These are phyloP conservation scores for Umbelopsis sp. DNA, from an alignment of 192 early-diverging fungal genomes.

Conservation along the genomic window DNA sequence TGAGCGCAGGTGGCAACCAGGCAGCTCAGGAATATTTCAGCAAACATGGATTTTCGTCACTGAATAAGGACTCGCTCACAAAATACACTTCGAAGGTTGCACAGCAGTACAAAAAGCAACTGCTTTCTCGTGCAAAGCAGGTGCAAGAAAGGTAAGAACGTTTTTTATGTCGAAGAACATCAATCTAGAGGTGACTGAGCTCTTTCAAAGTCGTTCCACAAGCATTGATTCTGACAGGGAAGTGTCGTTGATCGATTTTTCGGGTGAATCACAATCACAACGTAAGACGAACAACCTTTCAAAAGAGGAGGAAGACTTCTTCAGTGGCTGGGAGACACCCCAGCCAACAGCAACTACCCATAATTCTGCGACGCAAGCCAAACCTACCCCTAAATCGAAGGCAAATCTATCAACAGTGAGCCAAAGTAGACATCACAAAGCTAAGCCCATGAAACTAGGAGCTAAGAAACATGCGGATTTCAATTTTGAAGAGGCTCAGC, in stretches of 20 bases:
- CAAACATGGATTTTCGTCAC: slow-evolving; percentile 60
- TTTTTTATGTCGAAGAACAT: too few relatives aligned
- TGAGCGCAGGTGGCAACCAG: slow-evolving; percentile 92
- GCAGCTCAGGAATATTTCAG: slow-evolving; percentile 82
- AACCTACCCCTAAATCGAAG: slow-evolving; percentile 40
- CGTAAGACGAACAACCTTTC: neutral
- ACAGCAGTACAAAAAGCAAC: slow-evolving; percentile 81
- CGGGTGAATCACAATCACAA: neutral
- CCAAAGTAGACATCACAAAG: slow-evolving; percentile 47
- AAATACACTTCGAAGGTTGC: slow-evolving; percentile 84
- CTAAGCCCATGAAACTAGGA: slow-evolving; percentile 84
- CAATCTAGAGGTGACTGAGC: neutral
- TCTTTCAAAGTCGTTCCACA: slow-evolving; percentile 1
- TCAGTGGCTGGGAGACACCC: neutral
- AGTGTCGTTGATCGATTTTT: neutral
- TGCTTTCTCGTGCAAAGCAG: slow-evolving; percentile 71
- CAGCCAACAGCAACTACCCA: slow-evolving; percentile 20
- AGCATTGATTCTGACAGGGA: slow-evolving; percentile 27
- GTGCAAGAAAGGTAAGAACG: slow-evolving; percentile 51
- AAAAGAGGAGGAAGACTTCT: slow-evolving; percentile 13
- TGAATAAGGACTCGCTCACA: slow-evolving; percentile 76
- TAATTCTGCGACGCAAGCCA: slow-evolving; percentile 24
- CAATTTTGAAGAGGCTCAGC: slow-evolving; percentile 93
- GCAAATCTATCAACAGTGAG: slow-evolving; percentile 50
- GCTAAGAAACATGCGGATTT: slow-evolving; percentile 78